Percentiles rank a stretch among this genome's conserved stretches.
These are phyloP conservation scores for Sporothrix curviconia DNA, from an alignment of 2,329 filamentous ascomycete genomes.

Conservation along the genomic window DNA sequence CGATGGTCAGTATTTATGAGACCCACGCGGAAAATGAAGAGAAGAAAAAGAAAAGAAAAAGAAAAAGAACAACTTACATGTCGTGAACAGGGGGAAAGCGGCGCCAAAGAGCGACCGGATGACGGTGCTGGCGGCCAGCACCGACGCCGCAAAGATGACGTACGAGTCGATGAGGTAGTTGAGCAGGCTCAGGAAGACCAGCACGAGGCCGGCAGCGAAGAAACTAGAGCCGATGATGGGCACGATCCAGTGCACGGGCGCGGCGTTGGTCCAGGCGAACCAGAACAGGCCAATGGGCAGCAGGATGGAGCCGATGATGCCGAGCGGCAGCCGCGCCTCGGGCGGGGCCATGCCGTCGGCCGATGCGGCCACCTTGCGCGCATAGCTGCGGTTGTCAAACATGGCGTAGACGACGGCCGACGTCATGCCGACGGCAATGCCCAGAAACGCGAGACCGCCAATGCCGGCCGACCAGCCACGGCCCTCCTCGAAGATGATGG, in stretches of 20 bases:
- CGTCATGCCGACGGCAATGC: constrained; percentile 61
- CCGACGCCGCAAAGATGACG: constrained; percentile 70
- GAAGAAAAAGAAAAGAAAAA: background rate
- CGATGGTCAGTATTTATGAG: background rate
- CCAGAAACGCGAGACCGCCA: constrained; percentile 60
- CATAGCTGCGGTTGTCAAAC: constrained; percentile 50
- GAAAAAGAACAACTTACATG: constrained; percentile 21
- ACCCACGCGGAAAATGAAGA: background rate
- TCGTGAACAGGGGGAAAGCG: constrained; percentile 67
- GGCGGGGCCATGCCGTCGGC: constrained; percentile 53
- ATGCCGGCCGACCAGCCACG: constrained; percentile 55
- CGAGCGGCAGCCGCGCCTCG: constrained; percentile 57
- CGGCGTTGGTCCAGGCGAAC: constrained; percentile 61
- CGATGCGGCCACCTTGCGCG: constrained; percentile 34
- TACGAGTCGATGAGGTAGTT: constrained; percentile 66
- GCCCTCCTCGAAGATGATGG: constrained; percentile 57
- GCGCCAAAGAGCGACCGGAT: constrained; percentile 66
- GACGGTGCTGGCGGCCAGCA: constrained; percentile 65
- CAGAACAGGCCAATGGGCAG: constrained; percentile 61
- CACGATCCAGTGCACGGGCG: constrained; percentile 30
- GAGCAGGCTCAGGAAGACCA: constrained; percentile 59
- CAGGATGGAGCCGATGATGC: constrained; percentile 54
- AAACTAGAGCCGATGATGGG: constrained; percentile 32
- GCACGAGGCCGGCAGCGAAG: constrained; percentile 43
- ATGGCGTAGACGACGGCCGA: constrained; percentile 49